Evolutionary conservation across 495 filamentous ascomycete genomes (phyloP).

Genomic region (Clohesyomyces aquaticus): DNA sequence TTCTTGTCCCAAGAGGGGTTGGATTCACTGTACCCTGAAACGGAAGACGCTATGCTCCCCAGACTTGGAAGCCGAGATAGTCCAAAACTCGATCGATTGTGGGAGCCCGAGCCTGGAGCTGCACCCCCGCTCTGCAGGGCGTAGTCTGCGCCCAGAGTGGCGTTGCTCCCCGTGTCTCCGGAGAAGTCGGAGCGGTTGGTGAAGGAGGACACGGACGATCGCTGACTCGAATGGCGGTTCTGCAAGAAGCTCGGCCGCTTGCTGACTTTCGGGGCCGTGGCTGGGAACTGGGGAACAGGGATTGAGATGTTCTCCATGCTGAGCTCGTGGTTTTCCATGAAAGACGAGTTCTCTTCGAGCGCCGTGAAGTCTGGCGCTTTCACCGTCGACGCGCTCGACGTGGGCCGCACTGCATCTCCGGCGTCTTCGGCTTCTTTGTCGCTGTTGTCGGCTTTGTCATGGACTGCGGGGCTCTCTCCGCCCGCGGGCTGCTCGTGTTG

Average conservation of each 20-base stretch:
- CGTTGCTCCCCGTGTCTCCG: conserved; percentile 66
- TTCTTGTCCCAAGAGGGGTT: conserved; percentile 53
- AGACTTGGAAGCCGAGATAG: conserved; percentile 83
- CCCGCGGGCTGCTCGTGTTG: conserved; percentile 40
- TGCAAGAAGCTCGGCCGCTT: conserved; percentile 72
- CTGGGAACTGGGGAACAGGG: conserved; percentile 22
- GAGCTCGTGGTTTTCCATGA: conserved; percentile 35
- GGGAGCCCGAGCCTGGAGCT: conserved; percentile 58
- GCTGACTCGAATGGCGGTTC: conserved; percentile 74
- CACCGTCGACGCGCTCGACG: conserved; percentile 41
- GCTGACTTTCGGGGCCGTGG: conserved; percentile 38
- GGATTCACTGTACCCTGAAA: conserved; percentile 72
- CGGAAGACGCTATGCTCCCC: conserved; percentile 91
- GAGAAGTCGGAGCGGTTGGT: conserved; percentile 61
- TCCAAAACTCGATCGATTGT: conserved; percentile 53
- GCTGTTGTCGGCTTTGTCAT: too few species aligned
- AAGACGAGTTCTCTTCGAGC: conserved; percentile 28
- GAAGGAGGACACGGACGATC: conserved; percentile 76
- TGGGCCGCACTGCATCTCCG: conserved; percentile 36
- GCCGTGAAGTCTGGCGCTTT: conserved; percentile 38
- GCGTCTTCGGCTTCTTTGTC: too few species aligned
- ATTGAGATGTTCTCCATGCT: conserved; percentile 36
- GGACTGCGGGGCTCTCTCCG: conserved; percentile 30
- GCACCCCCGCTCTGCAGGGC: conserved; percentile 84
- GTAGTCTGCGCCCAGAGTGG: conserved; percentile 78